phyloP scores from a whole-genome alignment of 106 monocot genomes.

The Allium cepa region DNA sequence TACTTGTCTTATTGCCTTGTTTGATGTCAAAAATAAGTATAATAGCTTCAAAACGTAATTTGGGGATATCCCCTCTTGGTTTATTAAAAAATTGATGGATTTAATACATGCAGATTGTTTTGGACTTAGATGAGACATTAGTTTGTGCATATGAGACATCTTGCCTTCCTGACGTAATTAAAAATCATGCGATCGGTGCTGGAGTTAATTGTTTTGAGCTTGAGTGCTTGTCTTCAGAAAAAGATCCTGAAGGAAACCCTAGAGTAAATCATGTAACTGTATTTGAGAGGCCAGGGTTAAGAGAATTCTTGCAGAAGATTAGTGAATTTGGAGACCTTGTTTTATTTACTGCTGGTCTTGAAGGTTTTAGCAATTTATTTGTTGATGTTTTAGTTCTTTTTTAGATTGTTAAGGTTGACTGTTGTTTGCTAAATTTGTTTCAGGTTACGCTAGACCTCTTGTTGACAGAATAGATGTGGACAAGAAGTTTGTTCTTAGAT shows the following conservation, averaged over 20 bases:
- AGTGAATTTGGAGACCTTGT: slow-evolving; percentile 65
- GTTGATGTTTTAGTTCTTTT: background rate
- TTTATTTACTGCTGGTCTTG: slow-evolving; percentile 81
- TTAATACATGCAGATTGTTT: slow-evolving; percentile 51
- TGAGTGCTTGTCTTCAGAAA: slow-evolving; percentile 64
- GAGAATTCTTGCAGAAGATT: slow-evolving; percentile 46
- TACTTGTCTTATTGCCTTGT: no score
- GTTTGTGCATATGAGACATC: slow-evolving; percentile 93
- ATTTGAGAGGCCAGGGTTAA: slow-evolving; percentile 66
- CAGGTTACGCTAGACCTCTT: slow-evolving; percentile 89
- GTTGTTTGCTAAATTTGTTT: background rate
- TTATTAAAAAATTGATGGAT: background rate
- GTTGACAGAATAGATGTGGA: slow-evolving; percentile 75
- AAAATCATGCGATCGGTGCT: slow-evolving; percentile 72
- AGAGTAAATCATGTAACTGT: slow-evolving; percentile 69
- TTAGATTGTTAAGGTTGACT: background rate
- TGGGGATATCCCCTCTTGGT: no score
- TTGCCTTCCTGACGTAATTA: slow-evolving; percentile 51
- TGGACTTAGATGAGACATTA: slow-evolving; percentile 94
- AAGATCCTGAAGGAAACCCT: slow-evolving; percentile 53
- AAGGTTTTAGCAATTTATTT: slow-evolving; percentile 35
- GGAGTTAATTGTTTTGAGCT: slow-evolving; percentile 89
- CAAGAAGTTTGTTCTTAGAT: slow-evolving; percentile 56
- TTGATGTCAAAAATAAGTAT: no score
- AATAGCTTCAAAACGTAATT: no score